Conservation (phyloP, 495 filamentous ascomycete genomes). For the Xylaria longipes region DNA sequence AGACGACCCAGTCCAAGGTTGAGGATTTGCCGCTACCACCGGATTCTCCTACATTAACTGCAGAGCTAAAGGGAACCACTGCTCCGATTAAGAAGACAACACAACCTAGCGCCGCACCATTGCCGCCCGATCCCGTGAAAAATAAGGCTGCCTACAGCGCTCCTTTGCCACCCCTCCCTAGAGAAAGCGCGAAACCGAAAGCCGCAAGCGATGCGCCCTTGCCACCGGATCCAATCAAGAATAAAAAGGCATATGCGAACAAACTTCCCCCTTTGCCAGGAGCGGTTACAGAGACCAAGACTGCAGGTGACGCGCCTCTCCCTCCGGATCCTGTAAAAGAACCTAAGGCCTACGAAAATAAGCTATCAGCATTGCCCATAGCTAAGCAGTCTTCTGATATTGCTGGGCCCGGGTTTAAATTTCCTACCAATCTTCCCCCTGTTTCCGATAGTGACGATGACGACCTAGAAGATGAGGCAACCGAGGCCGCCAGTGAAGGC, state of each 20-base stretch:
- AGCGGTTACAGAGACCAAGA: conserved; percentile 31
- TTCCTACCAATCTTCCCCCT: conserved; percentile 37
- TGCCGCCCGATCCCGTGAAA: conserved; percentile 50
- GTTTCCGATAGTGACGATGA: conserved; percentile 49
- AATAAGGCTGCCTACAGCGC: conserved; percentile 44
- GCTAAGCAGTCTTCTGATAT: conserved; percentile 27
- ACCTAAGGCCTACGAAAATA: conserved; percentile 31
- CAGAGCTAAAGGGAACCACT: conserved; percentile 20
- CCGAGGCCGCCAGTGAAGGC: conserved; percentile 60
- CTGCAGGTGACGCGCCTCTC: conserved; percentile 32
- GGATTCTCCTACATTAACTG: conserved; percentile 52
- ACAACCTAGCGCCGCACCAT: conserved; percentile 25
- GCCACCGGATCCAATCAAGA: conserved; percentile 51
- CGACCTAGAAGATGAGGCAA: conserved; percentile 49
- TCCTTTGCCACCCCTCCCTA: conserved; percentile 49
- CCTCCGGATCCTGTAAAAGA: conserved; percentile 41
- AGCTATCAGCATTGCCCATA: conserved; percentile 32
- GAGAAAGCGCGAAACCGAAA: conserved; percentile 32
- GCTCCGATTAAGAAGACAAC: conserved; percentile 5
- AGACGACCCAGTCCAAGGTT: conserved; percentile 37
- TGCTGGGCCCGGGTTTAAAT: conserved; percentile 38
- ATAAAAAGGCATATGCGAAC: conserved; percentile 43
- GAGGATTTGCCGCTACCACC: conserved; percentile 67
- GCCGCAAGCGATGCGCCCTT: conserved; percentile 45
- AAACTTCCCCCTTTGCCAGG: conserved; percentile 49